Percentiles rank a stretch among this genome's conserved stretches.
phyloP scores from a whole-genome alignment of 441 rosid species.

The Syzygium syzygioides region DNA sequence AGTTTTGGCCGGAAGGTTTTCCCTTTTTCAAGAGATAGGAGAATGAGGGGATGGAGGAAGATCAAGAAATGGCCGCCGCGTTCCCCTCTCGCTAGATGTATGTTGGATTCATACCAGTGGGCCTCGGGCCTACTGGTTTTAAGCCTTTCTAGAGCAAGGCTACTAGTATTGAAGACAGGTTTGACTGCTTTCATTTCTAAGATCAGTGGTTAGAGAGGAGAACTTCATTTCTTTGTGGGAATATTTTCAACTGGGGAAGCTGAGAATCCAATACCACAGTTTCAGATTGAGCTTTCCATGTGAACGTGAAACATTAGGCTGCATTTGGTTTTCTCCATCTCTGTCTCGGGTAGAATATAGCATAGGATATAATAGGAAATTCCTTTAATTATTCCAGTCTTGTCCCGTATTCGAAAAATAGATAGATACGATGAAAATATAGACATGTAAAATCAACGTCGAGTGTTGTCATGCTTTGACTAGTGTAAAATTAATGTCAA shows the following conservation, averaged over 20 bases:
- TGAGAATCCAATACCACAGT: background rate
- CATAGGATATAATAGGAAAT: background rate
- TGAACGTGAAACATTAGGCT: background rate
- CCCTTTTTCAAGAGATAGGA: background rate
- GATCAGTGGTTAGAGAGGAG: background rate
- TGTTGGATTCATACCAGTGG: background rate
- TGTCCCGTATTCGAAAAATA: rapidly evolving
- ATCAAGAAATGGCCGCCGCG: background rate
- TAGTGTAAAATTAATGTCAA: background rate
- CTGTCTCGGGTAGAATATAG: background rate
- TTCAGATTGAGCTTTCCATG: background rate
- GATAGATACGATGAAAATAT: background rate
- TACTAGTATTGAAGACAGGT: background rate
- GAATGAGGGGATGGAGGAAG: background rate
- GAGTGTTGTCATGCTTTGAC: background rate
- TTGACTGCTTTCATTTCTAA: background rate
- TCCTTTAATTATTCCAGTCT: background rate
- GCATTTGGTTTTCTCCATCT: background rate
- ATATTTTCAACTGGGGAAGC: background rate
- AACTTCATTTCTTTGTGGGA: background rate
- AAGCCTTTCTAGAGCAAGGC: background rate
- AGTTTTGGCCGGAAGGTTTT: no score
- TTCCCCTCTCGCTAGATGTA: background rate
- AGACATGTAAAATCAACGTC: background rate
- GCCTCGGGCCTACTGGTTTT: background rate